phyloP scores from a whole-genome alignment of 1,284 basidiomycete genomes.

The Trichosporon sp. region DNA sequence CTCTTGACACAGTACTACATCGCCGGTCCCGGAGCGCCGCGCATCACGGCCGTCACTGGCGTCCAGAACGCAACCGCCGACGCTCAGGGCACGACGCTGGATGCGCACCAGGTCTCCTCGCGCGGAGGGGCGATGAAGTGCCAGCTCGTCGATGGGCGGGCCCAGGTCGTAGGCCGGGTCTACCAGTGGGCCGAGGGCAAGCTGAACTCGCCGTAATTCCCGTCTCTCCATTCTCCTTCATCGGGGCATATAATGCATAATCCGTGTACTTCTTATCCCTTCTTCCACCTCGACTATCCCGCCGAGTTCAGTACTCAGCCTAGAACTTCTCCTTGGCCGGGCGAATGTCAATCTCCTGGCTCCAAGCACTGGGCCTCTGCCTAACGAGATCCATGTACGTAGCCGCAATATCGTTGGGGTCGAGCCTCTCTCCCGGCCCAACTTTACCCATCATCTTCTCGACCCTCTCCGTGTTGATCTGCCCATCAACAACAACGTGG shows the following conservation, averaged over 20 bases:
- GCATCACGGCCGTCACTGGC: conserved; percentile 2
- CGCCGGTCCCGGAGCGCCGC: conserved; percentile 15
- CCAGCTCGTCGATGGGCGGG: conserved; percentile 23
- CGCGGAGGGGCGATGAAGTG: conserved; percentile 29
- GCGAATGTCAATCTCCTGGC: conserved; percentile 50
- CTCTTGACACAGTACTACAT: conserved; percentile 47
- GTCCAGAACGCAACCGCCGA: background rate
- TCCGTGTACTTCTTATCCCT: background rate
- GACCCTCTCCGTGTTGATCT: conserved; percentile 47
- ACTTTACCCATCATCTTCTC: conserved; percentile 35
- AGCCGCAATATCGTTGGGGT: conserved; percentile 31
- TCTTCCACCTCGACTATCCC: background rate
- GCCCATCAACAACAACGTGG: conserved; percentile 57
- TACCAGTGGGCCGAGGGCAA: conserved; percentile 22
- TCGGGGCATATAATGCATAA: background rate
- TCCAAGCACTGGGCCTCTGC: conserved; percentile 52
- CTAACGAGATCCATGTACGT: conserved; percentile 50
- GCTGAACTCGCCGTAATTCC: background rate
- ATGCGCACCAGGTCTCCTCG: conserved; percentile 26
- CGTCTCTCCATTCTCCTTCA: no score
- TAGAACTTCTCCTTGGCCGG: conserved; percentile 30
- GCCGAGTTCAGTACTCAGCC: background rate
- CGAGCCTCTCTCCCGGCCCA: conserved; percentile 32
- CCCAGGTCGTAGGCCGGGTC: conserved; percentile 23
- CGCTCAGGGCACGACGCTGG: conserved; percentile 17